Conservation (phyloP, 768 basidiomycete genomes). For the Trametes gibbosa region DNA sequence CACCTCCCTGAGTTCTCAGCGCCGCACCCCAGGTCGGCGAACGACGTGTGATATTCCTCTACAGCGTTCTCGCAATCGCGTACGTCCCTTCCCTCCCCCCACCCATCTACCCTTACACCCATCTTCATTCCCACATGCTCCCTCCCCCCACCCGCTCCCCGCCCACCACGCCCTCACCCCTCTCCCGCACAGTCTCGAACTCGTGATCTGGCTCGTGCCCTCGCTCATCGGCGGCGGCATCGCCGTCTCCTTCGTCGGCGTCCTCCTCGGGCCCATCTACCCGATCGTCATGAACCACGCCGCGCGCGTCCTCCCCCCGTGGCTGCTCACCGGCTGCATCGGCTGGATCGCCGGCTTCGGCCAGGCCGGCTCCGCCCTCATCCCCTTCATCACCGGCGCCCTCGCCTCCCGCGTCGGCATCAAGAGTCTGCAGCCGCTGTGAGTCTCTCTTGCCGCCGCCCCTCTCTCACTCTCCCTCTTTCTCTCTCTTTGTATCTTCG, state of each 20-base stretch:
- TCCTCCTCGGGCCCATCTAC: conserved; percentile 49
- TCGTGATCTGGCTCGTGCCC: conserved; percentile 58
- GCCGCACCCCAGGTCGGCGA: conserved; percentile 33
- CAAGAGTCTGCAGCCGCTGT: conserved; percentile 48
- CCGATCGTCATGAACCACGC: conserved; percentile 42
- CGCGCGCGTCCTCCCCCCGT: conserved; percentile 42
- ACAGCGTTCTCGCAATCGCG: conserved; percentile 37
- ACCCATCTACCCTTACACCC: too few species aligned
- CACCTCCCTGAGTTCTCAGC: neutral
- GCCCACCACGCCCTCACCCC: neutral
- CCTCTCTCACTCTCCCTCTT: too few species aligned
- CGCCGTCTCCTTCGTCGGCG: conserved; percentile 51
- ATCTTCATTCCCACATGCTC: too few species aligned
- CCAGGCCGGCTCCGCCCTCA: conserved; percentile 46
- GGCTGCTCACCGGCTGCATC: conserved; percentile 40
- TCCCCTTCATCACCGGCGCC: conserved; percentile 51
- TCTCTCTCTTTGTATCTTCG: too few species aligned
- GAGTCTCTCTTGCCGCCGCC: conserved; percentile 21
- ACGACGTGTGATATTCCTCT: conserved; percentile 35
- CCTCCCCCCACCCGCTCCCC: neutral
- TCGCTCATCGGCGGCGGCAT: conserved; percentile 52
- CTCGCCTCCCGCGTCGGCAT: conserved; percentile 43
- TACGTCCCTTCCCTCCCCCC: conserved; percentile 19
- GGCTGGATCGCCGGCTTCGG: conserved; percentile 56
- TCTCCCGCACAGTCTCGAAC: conserved; percentile 43